These are phyloP conservation scores for Neurospora crassa DNA, from an alignment of 2,329 filamentous ascomycete species.

Conservation along the genomic window DNA sequence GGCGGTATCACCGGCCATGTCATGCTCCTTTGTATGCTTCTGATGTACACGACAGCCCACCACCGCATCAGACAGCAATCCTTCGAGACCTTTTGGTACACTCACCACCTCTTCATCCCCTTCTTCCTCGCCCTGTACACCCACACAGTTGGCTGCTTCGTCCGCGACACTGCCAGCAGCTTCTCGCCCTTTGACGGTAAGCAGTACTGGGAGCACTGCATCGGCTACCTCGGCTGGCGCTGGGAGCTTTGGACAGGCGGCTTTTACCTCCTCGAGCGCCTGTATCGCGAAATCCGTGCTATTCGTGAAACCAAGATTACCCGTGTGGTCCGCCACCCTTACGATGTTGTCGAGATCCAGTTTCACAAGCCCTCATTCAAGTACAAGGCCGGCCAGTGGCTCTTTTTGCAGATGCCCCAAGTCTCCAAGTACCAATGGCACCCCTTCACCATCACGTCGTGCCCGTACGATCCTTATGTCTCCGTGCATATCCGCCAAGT, in stretches of 20 bases:
- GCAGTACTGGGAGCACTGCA: slow-evolving; percentile 81
- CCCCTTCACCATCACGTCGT: slow-evolving; percentile 97
- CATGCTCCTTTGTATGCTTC: slow-evolving; percentile 97
- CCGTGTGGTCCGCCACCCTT: slow-evolving; percentile 90
- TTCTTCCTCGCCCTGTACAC: slow-evolving; percentile 92
- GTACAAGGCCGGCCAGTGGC: slow-evolving; percentile 98
- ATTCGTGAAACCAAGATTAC: slow-evolving; percentile 80
- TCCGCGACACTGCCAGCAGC: slow-evolving; percentile 64
- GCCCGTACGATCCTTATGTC: slow-evolving; percentile 89
- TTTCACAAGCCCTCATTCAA: slow-evolving; percentile 94
- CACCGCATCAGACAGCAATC: slow-evolving; percentile 90
- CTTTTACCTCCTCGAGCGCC: slow-evolving; percentile 76
- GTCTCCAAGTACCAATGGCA: slow-evolving; percentile 93
- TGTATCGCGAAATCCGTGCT: slow-evolving; percentile 84
- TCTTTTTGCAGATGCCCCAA: slow-evolving; percentile 87
- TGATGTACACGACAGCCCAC: slow-evolving; percentile 97
- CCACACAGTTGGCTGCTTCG: slow-evolving; percentile 92
- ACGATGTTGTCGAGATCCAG: slow-evolving; percentile 94
- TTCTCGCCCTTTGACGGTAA: slow-evolving; percentile 78
- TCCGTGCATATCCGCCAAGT: slow-evolving; percentile 94
- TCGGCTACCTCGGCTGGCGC: slow-evolving; percentile 93
- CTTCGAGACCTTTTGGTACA: slow-evolving; percentile 99
- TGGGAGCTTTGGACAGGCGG: slow-evolving; percentile 87
- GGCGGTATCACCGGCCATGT: slow-evolving; percentile 93
- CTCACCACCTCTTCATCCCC: slow-evolving; percentile 95